Evolutionary conservation across 169 alveolate genomes (phyloP).

Genomic region (Sarcocystis neurona): DNA sequence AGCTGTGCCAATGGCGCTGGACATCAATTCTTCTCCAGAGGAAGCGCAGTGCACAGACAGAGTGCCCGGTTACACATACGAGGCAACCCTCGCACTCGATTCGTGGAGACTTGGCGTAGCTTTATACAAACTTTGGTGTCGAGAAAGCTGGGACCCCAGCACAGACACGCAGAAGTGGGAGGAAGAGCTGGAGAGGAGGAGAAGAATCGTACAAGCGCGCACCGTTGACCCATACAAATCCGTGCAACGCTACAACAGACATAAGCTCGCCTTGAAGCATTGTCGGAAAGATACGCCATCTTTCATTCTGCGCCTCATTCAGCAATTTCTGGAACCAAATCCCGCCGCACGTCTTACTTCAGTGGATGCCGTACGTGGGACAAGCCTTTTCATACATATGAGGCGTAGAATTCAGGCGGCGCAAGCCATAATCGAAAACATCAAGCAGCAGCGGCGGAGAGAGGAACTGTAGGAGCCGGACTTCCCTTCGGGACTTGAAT

Average conservation of each 20-base stretch:
- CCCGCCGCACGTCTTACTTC: constrained; percentile 1
- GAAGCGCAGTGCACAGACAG: neutral
- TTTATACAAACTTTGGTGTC: constrained; percentile 18
- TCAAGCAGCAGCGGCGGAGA: neutral
- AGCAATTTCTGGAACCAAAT: constrained; percentile 3
- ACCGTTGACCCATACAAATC: neutral
- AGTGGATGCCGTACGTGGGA: neutral
- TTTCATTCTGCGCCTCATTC: constrained; percentile 6
- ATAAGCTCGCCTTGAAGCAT: neutral
- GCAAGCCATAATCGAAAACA: neutral
- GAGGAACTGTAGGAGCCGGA: neutral
- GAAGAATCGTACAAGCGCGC: no score
- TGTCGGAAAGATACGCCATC: neutral
- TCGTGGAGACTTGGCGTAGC: neutral
- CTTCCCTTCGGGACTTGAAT: no score
- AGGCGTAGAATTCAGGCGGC: neutral
- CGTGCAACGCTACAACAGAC: neutral
- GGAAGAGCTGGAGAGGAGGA: neutral
- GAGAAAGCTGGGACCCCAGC: neutral
- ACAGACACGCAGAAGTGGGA: neutral
- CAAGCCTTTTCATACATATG: neutral
- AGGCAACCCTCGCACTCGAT: neutral
- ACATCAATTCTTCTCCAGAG: neutral
- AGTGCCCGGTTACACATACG: neutral
- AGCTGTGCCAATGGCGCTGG: neutral